Conservation (phyloP, 1,139 yeast genomes). For the Nakaseomyces nivariensis region DNA sequence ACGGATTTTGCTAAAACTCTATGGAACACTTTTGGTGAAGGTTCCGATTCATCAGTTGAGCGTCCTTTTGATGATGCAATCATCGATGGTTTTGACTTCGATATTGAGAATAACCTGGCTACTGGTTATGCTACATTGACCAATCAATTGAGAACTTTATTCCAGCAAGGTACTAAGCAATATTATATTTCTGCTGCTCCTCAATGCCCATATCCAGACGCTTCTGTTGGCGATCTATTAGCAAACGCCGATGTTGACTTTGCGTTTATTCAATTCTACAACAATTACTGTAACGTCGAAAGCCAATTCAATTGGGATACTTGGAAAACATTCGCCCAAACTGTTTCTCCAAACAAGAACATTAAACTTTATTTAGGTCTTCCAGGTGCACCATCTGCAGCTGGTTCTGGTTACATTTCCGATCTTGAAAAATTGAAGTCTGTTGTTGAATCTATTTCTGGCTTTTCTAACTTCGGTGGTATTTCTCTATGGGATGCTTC, state of each 20-base stretch:
- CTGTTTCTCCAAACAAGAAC: constrained; percentile 54
- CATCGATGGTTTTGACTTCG: constrained; percentile 67
- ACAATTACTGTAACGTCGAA: constrained; percentile 67
- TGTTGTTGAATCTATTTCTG: constrained; percentile 34
- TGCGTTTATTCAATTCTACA: constrained; percentile 87
- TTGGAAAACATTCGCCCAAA: constrained; percentile 65
- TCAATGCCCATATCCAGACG: constrained; percentile 91
- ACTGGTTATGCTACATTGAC: constrained; percentile 57
- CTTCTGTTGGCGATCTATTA: constrained; percentile 62
- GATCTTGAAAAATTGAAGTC: constrained; percentile 35
- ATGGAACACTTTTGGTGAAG: constrained; percentile 85
- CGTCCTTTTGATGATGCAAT: constrained; percentile 74
- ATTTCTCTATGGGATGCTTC: constrained; percentile 90
- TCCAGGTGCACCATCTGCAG: constrained; percentile 62
- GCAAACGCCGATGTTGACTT: constrained; percentile 60
- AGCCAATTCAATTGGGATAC: constrained; percentile 69
- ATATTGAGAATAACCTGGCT: constrained; percentile 47
- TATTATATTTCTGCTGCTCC: constrained; percentile 92
- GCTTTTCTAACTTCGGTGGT: constrained; percentile 58
- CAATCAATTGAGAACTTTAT: constrained; percentile 48
- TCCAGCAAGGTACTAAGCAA: constrained; percentile 44
- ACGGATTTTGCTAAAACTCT: constrained; percentile 59
- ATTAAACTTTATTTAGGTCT: constrained; percentile 62
- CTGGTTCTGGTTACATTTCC: constrained; percentile 55
- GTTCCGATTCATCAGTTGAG: constrained; percentile 35